Evolutionary conservation across 1,284 basidiomycete genomes (phyloP).

Genomic region (Cutaneotrichosporon daszewskae): DNA sequence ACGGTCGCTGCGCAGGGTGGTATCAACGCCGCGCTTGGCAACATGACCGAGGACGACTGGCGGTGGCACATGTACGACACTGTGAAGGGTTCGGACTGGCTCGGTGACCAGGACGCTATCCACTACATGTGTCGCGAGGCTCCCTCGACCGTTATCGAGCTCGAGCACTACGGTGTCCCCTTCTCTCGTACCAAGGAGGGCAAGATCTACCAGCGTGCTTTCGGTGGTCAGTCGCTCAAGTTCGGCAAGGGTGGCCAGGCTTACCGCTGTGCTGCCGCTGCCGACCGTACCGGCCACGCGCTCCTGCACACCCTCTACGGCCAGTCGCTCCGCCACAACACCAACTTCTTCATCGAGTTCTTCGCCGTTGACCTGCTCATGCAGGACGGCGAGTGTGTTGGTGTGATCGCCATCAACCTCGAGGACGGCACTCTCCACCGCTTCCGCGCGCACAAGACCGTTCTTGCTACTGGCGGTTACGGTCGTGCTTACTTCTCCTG

Average conservation of each 20-base stretch:
- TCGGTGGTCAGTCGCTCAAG: slow-evolving; percentile 96
- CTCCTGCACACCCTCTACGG: slow-evolving; percentile 98
- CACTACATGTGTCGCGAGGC: slow-evolving; percentile 99
- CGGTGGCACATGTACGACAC: slow-evolving; percentile 99
- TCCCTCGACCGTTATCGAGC: slow-evolving; percentile 88
- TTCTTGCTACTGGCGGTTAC: slow-evolving; percentile 96
- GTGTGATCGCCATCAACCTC: slow-evolving; percentile 98
- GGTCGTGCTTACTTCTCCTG: slow-evolving; percentile 99
- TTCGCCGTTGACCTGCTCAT: slow-evolving; percentile 98
- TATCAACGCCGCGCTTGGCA: slow-evolving; percentile 97
- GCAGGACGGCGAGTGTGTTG: slow-evolving; percentile 98
- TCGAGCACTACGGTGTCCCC: slow-evolving; percentile 98
- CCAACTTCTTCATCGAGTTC: slow-evolving; percentile 99
- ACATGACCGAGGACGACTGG: slow-evolving; percentile 99
- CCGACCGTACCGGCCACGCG: slow-evolving; percentile 97
- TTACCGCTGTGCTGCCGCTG: slow-evolving; percentile 97
- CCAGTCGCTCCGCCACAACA: slow-evolving; percentile 98
- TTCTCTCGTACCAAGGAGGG: slow-evolving; percentile 99
- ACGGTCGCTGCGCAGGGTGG: slow-evolving; percentile 99
- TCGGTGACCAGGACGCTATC: slow-evolving; percentile 99
- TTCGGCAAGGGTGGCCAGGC: slow-evolving; percentile 98
- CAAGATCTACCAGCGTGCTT: slow-evolving; percentile 99
- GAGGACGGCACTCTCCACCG: slow-evolving; percentile 98
- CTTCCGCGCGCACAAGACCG: slow-evolving; percentile 97
- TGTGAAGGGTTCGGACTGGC: slow-evolving; percentile 99